These are phyloP conservation scores for Apiospora koreana DNA, from an alignment of 2,329 filamentous ascomycete genomes.

Conservation along the genomic window DNA sequence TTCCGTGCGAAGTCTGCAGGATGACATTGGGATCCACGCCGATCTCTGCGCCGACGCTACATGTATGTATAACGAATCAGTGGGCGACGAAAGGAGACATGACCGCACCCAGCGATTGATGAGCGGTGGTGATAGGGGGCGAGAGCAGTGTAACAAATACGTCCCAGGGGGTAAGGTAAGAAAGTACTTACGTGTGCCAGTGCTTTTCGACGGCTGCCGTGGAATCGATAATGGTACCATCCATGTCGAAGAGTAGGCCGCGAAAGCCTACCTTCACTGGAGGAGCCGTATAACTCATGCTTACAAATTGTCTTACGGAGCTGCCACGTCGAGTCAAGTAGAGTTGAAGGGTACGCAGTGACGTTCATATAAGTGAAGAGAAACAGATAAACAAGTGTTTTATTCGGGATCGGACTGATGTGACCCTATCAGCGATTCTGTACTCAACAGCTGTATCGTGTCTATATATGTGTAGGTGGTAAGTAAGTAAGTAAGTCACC, in stretches of 20 bases:
- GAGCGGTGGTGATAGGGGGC: neutral
- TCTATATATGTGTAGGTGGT: too few species aligned
- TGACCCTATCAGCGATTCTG: neutral
- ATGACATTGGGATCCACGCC: slow-evolving; percentile 84
- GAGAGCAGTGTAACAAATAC: neutral
- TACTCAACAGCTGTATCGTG: too few species aligned
- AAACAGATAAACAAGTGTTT: neutral
- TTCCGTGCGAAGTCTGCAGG: slow-evolving; percentile 86
- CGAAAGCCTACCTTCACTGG: slow-evolving; percentile 51
- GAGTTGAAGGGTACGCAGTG: neutral
- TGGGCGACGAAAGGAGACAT: slow-evolving; percentile 13
- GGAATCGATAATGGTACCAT: slow-evolving; percentile 82
- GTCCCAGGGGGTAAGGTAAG: neutral
- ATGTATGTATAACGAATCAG: slow-evolving; percentile 12
- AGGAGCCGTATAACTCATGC: slow-evolving; percentile 41
- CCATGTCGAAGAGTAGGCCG: slow-evolving; percentile 72
- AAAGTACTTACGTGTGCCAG: slow-evolving; percentile 64
- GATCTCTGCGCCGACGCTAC: slow-evolving; percentile 77
- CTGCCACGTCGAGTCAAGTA: neutral
- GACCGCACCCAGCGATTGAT: neutral
- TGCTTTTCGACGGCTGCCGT: slow-evolving; percentile 76
- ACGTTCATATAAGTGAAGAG: neutral
- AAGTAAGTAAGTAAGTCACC: too few species aligned
- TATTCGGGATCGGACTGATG: neutral
- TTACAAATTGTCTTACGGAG: slow-evolving; percentile 6